These are phyloP conservation scores for Metschnikowia anglica DNA, from an alignment of 805 yeast species.

Conservation along the genomic window DNA sequence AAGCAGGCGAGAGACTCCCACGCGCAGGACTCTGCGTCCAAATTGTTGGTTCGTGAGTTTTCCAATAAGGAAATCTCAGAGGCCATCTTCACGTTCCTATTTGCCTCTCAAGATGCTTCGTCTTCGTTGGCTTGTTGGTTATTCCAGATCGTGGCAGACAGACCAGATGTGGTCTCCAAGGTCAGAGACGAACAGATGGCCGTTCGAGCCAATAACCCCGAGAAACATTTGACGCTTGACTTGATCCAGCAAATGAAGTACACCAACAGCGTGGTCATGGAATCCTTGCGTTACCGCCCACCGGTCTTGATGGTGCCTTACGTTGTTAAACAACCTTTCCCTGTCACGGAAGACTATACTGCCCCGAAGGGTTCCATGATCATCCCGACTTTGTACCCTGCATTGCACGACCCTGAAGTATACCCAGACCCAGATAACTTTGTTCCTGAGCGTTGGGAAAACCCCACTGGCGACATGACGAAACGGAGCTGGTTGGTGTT, in stretches of 20 bases:
- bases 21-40: slow-evolving; percentile 51
- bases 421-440: slow-evolving; percentile 93
- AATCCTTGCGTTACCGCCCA: slow-evolving; percentile 90
- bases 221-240: slow-evolving; percentile 58
- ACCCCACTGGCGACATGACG: slow-evolving; percentile 70
- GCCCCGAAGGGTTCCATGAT: slow-evolving; percentile 98
- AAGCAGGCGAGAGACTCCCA: slow-evolving; percentile 60
- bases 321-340: slow-evolving; percentile 83
- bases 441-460: slow-evolving; percentile 96
- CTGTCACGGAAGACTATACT: slow-evolving; percentile 76
- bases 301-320: slow-evolving; percentile 99
- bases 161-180: slow-evolving; percentile 85
- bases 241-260: slow-evolving; percentile 84
- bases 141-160: slow-evolving; percentile 92
- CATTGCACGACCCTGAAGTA: slow-evolving; percentile 95
- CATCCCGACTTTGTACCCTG: slow-evolving; percentile 92
- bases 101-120: slow-evolving; percentile 98
- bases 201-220: slow-evolving; percentile 77
- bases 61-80: slow-evolving; percentile 90
- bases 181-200: slow-evolving; percentile 88
- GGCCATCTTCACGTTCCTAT: slow-evolving; percentile 92
- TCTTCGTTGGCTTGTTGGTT: slow-evolving; percentile 98
- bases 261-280: slow-evolving; percentile 88
- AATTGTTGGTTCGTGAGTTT: slow-evolving; percentile 73
- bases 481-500: slow-evolving; percentile 94